Base-by-base conservation (phyloP, 371 early-diverging fungal genomes). In the Cokeromyces recurvatus region DNA sequence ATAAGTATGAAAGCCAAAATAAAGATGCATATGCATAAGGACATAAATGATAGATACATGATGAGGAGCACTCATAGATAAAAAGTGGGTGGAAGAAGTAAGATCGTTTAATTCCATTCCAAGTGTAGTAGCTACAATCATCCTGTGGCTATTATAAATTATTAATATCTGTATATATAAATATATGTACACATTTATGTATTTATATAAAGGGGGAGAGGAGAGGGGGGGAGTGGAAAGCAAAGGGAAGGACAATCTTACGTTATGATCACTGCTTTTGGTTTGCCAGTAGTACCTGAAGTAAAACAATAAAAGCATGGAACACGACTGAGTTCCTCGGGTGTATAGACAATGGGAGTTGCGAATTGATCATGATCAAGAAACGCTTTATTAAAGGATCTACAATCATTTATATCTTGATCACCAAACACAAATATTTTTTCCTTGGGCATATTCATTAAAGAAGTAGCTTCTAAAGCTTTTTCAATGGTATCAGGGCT, bases 21-120 rank as follows among this genome's bases (percentile, higher is more conserved):
- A 53, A 29, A 55, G 25, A 1, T 51, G 15, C 19, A 39, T 44
- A 1, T 59, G 39, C 1, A 62, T 15, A 10, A 59, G 34, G 10
- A 55, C 42, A 14, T 49, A 46, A 8, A 84, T 68, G 29, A 84
- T 86, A 53, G 85, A 90, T 42, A 86, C 81, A 51, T 92, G 91
- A 62, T 78, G 90, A n/a, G n/a, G n/a, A n/a, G n/a, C n/a, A n/a
- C n/a, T n/a, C n/a, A n/a, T n/a, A n/a, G n/a, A n/a, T n/a, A n/a
- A n/a, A n/a, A n/a, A n/a, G n/a, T n/a, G n/a, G n/a, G n/a, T n/a
- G n/a, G n/a, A n/a, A n/a, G n/a, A n/a, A n/a, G n/a, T n/a, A n/a
- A n/a, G n/a, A n/a, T n/a, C n/a, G n/a, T n/a, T n/a, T n/a, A n/a
- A n/a, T n/a, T n/a, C n/a, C n/a, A n/a, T n/a, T n/a, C n/a, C n/a